phyloP scores from a whole-genome alignment of 306 rosid genomes.

The Quercus rubra region DNA sequence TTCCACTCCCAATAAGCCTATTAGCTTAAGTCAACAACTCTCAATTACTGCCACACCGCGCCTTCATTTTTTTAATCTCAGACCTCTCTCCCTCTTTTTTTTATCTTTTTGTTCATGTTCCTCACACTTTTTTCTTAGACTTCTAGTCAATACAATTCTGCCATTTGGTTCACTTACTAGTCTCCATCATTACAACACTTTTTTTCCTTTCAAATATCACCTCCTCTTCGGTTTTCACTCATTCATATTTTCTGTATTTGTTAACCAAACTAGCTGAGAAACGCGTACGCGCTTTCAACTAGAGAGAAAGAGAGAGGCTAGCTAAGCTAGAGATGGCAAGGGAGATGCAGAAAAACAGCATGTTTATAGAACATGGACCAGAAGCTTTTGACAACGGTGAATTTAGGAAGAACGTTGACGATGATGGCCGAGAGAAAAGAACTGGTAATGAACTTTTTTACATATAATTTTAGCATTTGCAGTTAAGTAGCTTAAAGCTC shows the following conservation, averaged over 20 bases:
- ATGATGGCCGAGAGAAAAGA: constrained; percentile 76
- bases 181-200: constrained; percentile 23
- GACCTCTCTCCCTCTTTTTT: neutral
- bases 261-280: neutral
- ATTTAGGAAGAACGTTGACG: constrained; percentile 60
- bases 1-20: constrained; percentile 17
- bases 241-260: neutral
- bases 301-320: constrained; percentile 6
- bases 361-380: constrained; percentile 61
- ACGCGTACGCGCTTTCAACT: neutral
- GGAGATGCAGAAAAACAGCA: constrained; percentile 50
- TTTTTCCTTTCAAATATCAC: constrained; percentile 19
- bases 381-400: constrained; percentile 32
- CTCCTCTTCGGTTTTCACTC: neutral
- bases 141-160: neutral
- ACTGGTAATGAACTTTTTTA: constrained; percentile 40
- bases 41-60: neutral
- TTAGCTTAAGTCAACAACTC: neutral
- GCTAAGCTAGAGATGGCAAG: constrained; percentile 21
- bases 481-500: too few relatives aligned
- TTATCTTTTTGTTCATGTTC: too few relatives aligned
- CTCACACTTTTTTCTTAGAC: neutral
- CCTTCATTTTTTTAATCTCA: neutral
- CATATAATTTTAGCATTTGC: neutral
- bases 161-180: constrained; percentile 32